Evolutionary conservation across 305 asterid genomes (phyloP), one percentile per base, ranked within the genome.

Genomic region (Plantago coronopus): DNA sequence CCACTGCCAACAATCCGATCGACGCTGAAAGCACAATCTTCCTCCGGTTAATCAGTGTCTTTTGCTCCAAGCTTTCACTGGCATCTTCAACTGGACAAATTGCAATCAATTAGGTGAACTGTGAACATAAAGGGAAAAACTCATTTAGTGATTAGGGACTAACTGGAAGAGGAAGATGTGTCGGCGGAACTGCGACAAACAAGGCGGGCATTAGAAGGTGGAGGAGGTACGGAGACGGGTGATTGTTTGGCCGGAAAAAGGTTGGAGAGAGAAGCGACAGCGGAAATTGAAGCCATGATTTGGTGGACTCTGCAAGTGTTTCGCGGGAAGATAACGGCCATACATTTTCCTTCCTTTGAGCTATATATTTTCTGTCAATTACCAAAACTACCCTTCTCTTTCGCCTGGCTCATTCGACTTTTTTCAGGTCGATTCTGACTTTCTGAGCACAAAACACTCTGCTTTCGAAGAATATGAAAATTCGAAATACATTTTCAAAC

Each of bases 311-410:
- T 43, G 29, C 54, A 60, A 58, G 40, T 42, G 76, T 22, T 71
- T 56, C 83, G 74, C 78, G 83, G 84, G 82, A 67, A 68, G 83
- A 78, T 78, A 62, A 62, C 75, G 81, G 74, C 90, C 88, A 68
- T 79, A 72, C 49, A 48, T 79, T 72, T 66, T 58, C 46, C 17
- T 23, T 48, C 1, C 0, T 44, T 48, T 48, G 45, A 11, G 9
- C 11, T 11, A 21, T 22, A 21, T 18, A 18, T 9, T 8, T n/a
- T 47, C 21, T 12, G 9, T 34, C 40, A 34, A 34, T 34, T 34
- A 17, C 20, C 10, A 8, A 47, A 8, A 17, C 14, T n/a, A 5
- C 19, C 18, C 20, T n/a, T 23, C 3, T 54, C 17, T 54, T 7
- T 14, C 17, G 17, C 4, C 6, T 8, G 6, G 15, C 8, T 55